These are phyloP conservation scores for Rhododendron williamsianum DNA, from an alignment of 148 eudicot species.

Conservation along the genomic window DNA sequence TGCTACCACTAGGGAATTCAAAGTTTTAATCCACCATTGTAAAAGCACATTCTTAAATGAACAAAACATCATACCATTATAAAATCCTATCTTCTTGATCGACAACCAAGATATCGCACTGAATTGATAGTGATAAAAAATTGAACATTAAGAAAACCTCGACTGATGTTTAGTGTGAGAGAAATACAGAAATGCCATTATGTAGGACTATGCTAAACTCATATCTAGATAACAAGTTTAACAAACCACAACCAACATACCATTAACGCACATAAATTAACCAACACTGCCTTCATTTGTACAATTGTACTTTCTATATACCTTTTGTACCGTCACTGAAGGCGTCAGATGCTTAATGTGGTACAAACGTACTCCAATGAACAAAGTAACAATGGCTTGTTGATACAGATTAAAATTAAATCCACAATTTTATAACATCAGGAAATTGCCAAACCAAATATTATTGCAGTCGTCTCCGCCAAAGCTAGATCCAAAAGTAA, in stretches of 20 bases:
- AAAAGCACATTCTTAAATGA: background rate
- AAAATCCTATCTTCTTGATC: background rate
- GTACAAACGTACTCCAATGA: background rate
- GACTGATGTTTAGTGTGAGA: slow-evolving; percentile 1
- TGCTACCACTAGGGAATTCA: too few relatives aligned
- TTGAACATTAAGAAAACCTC: background rate
- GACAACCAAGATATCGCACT: background rate
- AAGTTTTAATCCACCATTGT: background rate
- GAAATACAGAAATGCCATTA: background rate
- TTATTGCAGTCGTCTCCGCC: background rate
- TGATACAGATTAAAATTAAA: background rate
- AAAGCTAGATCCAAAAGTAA: background rate
- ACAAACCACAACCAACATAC: background rate
- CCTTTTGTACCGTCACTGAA: background rate
- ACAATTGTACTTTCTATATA: background rate
- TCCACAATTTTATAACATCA: background rate
- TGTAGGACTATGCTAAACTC: background rate
- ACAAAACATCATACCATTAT: background rate
- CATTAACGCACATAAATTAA: background rate
- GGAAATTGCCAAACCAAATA: background rate
- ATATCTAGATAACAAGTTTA: background rate
- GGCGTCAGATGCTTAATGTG: background rate
- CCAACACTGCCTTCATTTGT: background rate
- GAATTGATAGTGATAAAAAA: background rate
- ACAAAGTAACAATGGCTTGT: background rate